These are phyloP conservation scores for Lachancea meyersii DNA, from an alignment of 805 yeast genomes.

Conservation along the genomic window DNA sequence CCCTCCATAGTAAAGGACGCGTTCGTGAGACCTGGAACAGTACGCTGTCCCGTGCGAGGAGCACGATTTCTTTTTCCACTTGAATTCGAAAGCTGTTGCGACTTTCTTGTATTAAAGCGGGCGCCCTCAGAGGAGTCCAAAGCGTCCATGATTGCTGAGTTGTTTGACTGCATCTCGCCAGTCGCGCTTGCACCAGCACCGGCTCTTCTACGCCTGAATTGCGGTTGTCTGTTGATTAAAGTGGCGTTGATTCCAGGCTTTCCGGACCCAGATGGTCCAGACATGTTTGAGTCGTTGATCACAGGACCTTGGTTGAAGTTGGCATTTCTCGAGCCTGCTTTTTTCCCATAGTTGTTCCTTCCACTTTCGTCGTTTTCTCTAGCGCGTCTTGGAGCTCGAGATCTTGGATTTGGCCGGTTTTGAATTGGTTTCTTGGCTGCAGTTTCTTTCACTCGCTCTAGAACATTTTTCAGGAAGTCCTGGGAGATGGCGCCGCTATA, in stretches of 20 bases:
- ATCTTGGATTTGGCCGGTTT: background rate
- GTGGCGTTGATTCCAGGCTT: constrained; percentile 15
- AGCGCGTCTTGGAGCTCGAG: background rate
- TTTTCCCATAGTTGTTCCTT: background rate
- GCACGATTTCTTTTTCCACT: constrained; percentile 3
- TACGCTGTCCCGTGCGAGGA: constrained; percentile 8
- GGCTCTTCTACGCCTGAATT: constrained; percentile 12
- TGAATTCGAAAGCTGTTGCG: background rate
- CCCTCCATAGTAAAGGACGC: constrained; percentile 2
- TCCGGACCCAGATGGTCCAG: background rate
- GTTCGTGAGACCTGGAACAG: constrained; percentile 15
- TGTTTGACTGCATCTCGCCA: background rate
- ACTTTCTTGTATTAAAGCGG: background rate
- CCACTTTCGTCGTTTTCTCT: constrained; percentile 6
- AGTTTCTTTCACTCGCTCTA: constrained; percentile 30
- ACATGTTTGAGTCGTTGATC: background rate
- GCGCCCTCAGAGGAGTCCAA: constrained; percentile 9
- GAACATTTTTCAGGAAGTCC: constrained; percentile 28
- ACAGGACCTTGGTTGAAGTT: constrained; percentile 8
- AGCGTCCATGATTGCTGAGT: constrained; percentile 11
- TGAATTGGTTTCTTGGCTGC: constrained; percentile 13
- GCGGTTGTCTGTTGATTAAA: constrained; percentile 17
- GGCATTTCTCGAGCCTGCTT: constrained; percentile 1
- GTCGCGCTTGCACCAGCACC: constrained; percentile 5
- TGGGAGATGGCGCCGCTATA: constrained; percentile 27